These are phyloP conservation scores for Cryphonectria radicalis DNA, from an alignment of 2,329 filamentous ascomycete species.

Conservation along the genomic window DNA sequence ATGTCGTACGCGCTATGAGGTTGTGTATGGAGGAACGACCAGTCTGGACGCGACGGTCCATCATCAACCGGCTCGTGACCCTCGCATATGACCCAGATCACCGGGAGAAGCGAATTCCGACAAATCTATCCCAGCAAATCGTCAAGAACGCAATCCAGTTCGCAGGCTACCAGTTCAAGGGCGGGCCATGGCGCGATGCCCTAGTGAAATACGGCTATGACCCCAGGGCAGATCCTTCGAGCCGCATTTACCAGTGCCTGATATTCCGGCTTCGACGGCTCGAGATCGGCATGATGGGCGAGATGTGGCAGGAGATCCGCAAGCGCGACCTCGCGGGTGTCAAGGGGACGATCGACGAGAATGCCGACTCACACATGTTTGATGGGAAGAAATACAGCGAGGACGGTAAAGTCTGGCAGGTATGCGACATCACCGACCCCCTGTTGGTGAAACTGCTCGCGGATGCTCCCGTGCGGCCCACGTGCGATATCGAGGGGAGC, in stretches of 20 bases:
- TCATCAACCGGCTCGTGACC: conserved; percentile 69
- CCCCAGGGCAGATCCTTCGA: conserved; percentile 75
- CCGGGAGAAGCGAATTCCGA: conserved; percentile 40
- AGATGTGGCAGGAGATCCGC: conserved; percentile 55
- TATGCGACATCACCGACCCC: conserved; percentile 89
- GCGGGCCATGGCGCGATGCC: conserved; percentile 88
- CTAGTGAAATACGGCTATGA: conserved; percentile 86
- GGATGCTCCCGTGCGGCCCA: conserved; percentile 60
- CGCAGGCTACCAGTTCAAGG: conserved; percentile 89
- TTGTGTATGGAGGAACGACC: conserved; percentile 73
- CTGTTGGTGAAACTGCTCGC: conserved; percentile 69
- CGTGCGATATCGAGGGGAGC: conserved; percentile 65
- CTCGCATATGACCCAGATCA: conserved; percentile 35
- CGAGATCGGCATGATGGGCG: conserved; percentile 49
- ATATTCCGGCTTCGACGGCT: conserved; percentile 75
- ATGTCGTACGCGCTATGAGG: conserved; percentile 67
- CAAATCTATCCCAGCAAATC: conserved; percentile 50
- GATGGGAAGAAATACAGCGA: conserved; percentile 75
- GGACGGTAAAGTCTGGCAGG: conserved; percentile 92
- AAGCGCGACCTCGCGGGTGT: conserved; percentile 38
- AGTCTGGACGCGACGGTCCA: conserved; percentile 82
- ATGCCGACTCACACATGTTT: conserved; percentile 69
- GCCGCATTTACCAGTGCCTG: conserved; percentile 84
- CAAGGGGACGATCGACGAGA: conserved; percentile 35
- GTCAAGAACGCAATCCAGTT: conserved; percentile 81